These are phyloP conservation scores for Naganishia sp. DNA, from an alignment of 1,284 basidiomycete genomes.

Conservation along the genomic window DNA sequence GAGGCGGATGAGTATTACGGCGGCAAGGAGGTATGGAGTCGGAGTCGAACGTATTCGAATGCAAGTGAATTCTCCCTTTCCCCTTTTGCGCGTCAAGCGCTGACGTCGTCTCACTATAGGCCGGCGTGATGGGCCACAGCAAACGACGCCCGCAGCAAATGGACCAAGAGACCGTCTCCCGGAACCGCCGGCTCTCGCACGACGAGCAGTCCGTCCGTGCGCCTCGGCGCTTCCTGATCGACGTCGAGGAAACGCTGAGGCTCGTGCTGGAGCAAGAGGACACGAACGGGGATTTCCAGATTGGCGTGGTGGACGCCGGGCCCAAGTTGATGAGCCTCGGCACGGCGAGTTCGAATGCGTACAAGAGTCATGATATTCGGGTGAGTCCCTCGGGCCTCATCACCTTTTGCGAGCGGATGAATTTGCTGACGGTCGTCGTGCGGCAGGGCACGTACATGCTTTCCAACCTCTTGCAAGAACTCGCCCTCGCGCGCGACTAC, in stretches of 20 bases:
- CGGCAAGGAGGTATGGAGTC: conserved; percentile 69
- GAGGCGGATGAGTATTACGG: conserved; percentile 83
- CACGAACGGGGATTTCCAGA: conserved; percentile 90
- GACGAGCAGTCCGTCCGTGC: conserved; percentile 56
- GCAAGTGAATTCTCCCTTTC: conserved; percentile 56
- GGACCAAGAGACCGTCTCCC: conserved; percentile 69
- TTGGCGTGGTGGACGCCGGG: conserved; percentile 93
- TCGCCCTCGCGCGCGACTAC: conserved; percentile 94
- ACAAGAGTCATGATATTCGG: conserved; percentile 93
- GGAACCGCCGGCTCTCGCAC: conserved; percentile 77
- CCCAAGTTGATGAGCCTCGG: conserved; percentile 95
- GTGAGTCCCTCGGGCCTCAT: conserved; percentile 58
- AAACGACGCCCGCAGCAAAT: conserved; percentile 63
- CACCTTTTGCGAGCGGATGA: background rate
- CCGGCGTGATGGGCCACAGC: conserved; percentile 65
- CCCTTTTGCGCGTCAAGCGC: conserved; percentile 4
- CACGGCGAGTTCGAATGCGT: conserved; percentile 95
- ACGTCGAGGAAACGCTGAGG: conserved; percentile 98
- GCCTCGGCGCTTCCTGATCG: conserved; percentile 83
- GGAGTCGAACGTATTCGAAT: conserved; percentile 79
- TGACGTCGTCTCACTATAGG: conserved; percentile 50
- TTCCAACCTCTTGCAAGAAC: conserved; percentile 96
- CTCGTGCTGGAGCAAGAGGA: conserved; percentile 97
- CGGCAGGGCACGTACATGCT: conserved; percentile 95
- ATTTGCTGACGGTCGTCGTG: background rate